These are phyloP conservation scores for Kwoniella dendrophila DNA, from an alignment of 768 basidiomycete genomes.

Conservation along the genomic window DNA sequence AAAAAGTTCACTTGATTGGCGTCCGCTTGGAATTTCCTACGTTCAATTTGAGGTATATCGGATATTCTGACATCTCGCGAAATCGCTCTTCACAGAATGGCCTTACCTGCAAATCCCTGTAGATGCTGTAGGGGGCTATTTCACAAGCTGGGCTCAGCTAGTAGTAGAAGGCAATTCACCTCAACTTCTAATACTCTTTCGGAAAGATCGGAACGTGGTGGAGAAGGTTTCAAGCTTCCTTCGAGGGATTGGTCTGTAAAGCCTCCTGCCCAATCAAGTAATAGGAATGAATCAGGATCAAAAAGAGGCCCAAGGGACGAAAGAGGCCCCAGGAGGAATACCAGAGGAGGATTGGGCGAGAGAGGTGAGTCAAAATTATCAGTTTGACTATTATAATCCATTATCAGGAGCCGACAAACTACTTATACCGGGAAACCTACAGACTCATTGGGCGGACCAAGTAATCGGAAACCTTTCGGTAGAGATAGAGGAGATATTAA, in stretches of 20 bases:
- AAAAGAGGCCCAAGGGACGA: background rate
- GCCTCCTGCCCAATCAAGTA: constrained; percentile 6
- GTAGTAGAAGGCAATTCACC: background rate
- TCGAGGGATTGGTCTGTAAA: constrained; percentile 18
- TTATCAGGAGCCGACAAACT: background rate
- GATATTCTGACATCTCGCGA: too few species aligned
- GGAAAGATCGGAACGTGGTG: background rate
- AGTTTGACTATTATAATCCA: too few species aligned
- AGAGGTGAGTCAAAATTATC: background rate
- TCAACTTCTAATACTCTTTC: background rate
- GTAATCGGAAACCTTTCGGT: background rate
- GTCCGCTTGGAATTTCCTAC: too few species aligned
- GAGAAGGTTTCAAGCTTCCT: constrained; percentile 23
- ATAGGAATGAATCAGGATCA: background rate
- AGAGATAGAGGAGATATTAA: background rate
- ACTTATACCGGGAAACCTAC: background rate
- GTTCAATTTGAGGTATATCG: too few species aligned
- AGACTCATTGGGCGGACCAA: constrained; percentile 16
- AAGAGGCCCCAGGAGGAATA: constrained; percentile 5
- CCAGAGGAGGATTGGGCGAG: background rate
- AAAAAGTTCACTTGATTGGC: too few species aligned
- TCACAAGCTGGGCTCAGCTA: background rate
- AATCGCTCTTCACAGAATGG: too few species aligned
- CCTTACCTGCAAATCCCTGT: constrained; percentile 7
- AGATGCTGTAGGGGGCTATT: constrained; percentile 17